Base-by-base conservation (phyloP, 768 basidiomycete species). In the Tylopilus vinaceipallidus region DNA sequence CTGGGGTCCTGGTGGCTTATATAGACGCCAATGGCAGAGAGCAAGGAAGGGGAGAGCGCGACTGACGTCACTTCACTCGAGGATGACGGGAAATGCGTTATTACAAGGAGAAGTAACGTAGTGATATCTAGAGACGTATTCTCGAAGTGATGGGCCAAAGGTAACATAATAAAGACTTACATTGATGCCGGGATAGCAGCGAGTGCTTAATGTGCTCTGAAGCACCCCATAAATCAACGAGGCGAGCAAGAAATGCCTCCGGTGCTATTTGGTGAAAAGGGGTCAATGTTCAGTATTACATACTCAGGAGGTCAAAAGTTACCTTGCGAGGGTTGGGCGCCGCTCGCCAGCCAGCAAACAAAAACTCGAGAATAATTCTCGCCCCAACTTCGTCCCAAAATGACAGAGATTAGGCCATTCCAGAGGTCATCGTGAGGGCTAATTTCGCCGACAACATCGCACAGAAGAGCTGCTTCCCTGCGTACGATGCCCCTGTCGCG, bases 201-300 rank as follows among this genome's bases (percentile, higher is more conserved):
- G 91, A 91, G 64, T 88, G 86, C 53, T 83, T 88, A 60, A 97
- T 76, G 59, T 93, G 87, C 39, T 87, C 86, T 2, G 82, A 67
- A 20, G 84, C 78, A 4, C 86, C 75, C 95, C 95, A 98, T 0
- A 76, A 62, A 6, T 82, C 79, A 7, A 89, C 61, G 1, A 80
- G 65, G 40, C 65, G 71, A 33, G 73, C 65, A 20, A 87, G 66
- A 29, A 86, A 70, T 1, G 66, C 56, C 10, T 73, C 68, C 13
- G 86, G 71, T 16, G 69, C 83, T 58, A 52, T 42, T 55, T 20
- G 22, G 35, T 48, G 41, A 50, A 51, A 47, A 11, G n/a, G 33
- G 12, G 42, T 58, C 34, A 65, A 16, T 34, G 42, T 38, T 24
- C 10, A 17, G 14, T 12, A 19, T 20, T 8, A 20, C 6, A n/a